Conservation (phyloP, 495 filamentous ascomycete species). For the Lepidopterella palustris region DNA sequence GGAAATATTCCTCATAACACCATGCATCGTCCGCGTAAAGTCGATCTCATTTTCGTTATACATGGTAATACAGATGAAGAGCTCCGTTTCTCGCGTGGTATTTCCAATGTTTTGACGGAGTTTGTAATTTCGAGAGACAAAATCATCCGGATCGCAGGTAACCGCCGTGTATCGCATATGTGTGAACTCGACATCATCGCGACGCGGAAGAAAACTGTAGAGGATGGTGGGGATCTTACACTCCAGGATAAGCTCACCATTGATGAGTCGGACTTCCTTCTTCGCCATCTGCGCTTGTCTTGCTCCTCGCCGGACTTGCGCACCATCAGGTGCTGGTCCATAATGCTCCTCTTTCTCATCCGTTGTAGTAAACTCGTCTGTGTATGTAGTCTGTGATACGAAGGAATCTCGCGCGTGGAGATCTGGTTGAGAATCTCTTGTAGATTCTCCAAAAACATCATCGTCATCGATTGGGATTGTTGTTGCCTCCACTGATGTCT, state of each 20-base stretch:
- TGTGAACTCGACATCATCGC: conserved; percentile 93
- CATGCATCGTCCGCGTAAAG: conserved; percentile 98
- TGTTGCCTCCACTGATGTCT: conserved; percentile 41
- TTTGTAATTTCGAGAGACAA: conserved; percentile 79
- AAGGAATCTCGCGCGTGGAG: conserved; percentile 56
- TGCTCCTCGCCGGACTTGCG: conserved; percentile 75
- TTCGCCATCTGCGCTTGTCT: conserved; percentile 81
- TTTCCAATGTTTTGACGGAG: conserved; percentile 88
- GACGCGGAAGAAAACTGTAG: conserved; percentile 85
- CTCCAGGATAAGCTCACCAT: conserved; percentile 94
- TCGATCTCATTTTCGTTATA: conserved; percentile 97
- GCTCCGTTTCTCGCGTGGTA: conserved; percentile 86
- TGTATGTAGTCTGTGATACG: conserved; percentile 60
- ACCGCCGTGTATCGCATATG: conserved; percentile 99
- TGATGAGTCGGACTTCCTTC: conserved; percentile 92
- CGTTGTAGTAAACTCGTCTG: conserved; percentile 45
- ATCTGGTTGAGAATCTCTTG: conserved; percentile 39
- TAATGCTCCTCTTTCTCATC: conserved; percentile 55
- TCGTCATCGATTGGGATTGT: conserved; percentile 60
- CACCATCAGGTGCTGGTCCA: conserved; percentile 76
- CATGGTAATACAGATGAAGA: conserved; percentile 98
- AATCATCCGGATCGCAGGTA: conserved; percentile 96
- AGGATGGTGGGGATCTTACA: conserved; percentile 98
- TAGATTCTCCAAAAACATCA: conserved; percentile 60
- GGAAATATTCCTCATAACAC: conserved; percentile 94